Evolutionary conservation across 2,329 filamentous ascomycete genomes (phyloP).

Genomic region (Penicillium thymicola): DNA sequence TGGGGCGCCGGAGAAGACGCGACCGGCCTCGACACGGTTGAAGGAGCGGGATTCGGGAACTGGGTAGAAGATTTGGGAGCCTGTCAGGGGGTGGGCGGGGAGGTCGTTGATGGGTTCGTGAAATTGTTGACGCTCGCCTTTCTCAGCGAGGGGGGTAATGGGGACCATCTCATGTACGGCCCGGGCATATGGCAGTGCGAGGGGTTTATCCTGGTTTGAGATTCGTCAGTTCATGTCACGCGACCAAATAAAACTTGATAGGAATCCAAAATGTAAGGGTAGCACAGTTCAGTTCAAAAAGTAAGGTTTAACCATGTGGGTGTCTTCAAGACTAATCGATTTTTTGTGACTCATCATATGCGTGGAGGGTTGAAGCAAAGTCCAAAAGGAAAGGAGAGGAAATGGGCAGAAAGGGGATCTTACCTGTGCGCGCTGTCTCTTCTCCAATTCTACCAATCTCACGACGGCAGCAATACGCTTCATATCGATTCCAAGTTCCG

Average conservation of each 20-base stretch:
- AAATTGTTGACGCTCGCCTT: conserved; percentile 36
- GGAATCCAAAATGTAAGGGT: conserved; percentile 2
- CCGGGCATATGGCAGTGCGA: conserved; percentile 72
- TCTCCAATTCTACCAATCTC: conserved; percentile 80
- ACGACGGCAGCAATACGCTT: conserved; percentile 82
- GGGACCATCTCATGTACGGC: conserved; percentile 80
- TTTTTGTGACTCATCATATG: conserved; percentile 68
- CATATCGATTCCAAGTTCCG: conserved; percentile 74
- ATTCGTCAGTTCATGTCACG: conserved; percentile 14
- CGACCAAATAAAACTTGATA: conserved; percentile 17
- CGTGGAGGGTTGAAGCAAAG: conserved; percentile 4
- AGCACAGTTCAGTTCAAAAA: conserved; percentile 25
- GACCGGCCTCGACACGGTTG: conserved; percentile 63
- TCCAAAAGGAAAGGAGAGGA: neutral
- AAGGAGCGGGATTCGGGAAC: conserved; percentile 62
- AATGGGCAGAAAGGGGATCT: conserved; percentile 35
- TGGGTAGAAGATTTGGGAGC: conserved; percentile 60
- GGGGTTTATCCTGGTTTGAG: conserved; percentile 63
- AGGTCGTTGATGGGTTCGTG: conserved; percentile 66
- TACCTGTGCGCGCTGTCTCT: conserved; percentile 72
- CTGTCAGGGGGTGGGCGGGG: conserved; percentile 54
- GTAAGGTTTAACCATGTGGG: conserved; percentile 62
- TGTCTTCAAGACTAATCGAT: conserved; percentile 99
- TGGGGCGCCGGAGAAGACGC: conserved; percentile 54
- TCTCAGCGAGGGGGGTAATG: conserved; percentile 51